Base-by-base conservation (phyloP, 345 rosid genomes). In the Arabidopsis suecica region DNA sequence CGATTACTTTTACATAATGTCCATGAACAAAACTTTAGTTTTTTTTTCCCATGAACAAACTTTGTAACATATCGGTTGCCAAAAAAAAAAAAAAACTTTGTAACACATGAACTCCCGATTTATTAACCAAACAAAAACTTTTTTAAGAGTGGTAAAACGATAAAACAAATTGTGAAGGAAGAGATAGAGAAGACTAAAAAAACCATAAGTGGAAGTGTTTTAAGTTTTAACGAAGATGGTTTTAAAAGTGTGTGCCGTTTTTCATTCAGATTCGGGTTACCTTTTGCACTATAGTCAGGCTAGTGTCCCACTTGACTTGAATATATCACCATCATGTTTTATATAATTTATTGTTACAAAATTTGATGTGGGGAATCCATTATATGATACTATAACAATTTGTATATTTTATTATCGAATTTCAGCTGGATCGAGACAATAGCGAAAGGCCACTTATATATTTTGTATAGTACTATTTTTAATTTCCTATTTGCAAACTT, bases 211-310 rank as follows among this genome's bases (percentile, higher is more conserved):
- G 42, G 59, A 65, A 65, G 33, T 57, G 33, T 4, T 33, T 65
- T 4, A 40, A 25, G 33, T 4, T 33, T 65, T 4, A 40, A 25
- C 14, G 34, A 40, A 72, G 54, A 59, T 67, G 53, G 9, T 47
- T 45, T 28, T 58, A 49, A 75, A 75, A 68, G 61, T 75, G 68
- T 13, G 63, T 51, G 79, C 79, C 61, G 55, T 75, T 59, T 59
- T 73, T 37, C 16, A 69, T 69, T 63, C 10, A 53, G 69, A 72
- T 50, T 62, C 28, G 48, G 18, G 51, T 18, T 5, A 45, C 65
- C 72, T 73, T 53, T 42, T 40, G 42, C 34, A 44, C 50, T 61
- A 38, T 47, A 45, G 67, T 53, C 69, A 72, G 63, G 47, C 45
- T 30, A 28, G 28, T 66, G 73, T 12, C 73, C 61, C 68, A 67